Conservation (phyloP, 1,139 yeast species). For the Trichomonascaceae sp. region DNA sequence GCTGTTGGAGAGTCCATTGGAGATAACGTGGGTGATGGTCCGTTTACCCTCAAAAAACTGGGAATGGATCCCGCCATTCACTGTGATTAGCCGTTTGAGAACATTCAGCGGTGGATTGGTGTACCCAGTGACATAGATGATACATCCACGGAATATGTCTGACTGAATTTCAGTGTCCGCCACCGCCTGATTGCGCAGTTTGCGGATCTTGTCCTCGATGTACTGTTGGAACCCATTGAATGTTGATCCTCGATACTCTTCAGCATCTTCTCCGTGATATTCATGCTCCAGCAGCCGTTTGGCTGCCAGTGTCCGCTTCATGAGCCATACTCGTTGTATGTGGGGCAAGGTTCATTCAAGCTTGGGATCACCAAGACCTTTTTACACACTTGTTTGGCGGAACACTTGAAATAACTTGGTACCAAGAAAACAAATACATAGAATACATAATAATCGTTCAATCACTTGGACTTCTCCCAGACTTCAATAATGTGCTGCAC, state of each 20-base stretch:
- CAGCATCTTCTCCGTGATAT: constrained; percentile 15
- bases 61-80: constrained; percentile 70
- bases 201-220: constrained; percentile 49
- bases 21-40: constrained; percentile 72
- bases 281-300: constrained; percentile 11
- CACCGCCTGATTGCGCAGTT: constrained; percentile 52
- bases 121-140: constrained; percentile 72
- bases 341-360: no score
- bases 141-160: constrained; percentile 45
- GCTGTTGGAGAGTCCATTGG: constrained; percentile 64
- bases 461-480: constrained; percentile 10
- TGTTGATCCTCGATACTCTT: constrained; percentile 31
- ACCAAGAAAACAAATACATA: no score
- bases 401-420: no score
- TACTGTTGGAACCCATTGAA: constrained; percentile 64
- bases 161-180: constrained; percentile 32
- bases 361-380: no score
- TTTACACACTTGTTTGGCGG: no score
- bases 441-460: no score
- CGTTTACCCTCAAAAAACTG: constrained; percentile 58
- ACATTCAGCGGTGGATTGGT: constrained; percentile 66
- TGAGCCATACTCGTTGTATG: no score
- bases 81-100: constrained; percentile 54
- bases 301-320: constrained; percentile 3
- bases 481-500: constrained; percentile 57